Evolutionary conservation across 73 alveolate genomes (phyloP), one percentile per base, ranked within the genome.

Genomic region (Paramecium sexaurelia): DNA sequence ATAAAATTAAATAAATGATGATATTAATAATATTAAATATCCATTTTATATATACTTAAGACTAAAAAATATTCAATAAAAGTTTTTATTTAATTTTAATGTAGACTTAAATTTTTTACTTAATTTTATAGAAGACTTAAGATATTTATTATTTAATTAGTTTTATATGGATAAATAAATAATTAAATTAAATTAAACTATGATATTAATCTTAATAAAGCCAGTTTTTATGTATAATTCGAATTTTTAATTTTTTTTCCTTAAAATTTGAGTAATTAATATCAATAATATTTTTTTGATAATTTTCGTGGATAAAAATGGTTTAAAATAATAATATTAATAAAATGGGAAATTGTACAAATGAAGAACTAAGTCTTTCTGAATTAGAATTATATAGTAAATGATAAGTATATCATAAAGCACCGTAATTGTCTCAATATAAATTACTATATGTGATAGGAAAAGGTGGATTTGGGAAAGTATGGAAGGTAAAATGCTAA

Each of bases 401-500:
- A 35, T n/a, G 1, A 32, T 35, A 3, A 71, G 33, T 51, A 7
- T 71, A 71, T 29, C 3, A 36, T 35, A n/a, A 33, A 71, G 86
- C 86, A 0, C 86, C 86, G 0, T 36, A 71, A 71, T 71, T 71
- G 15, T 32, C 56, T 11, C 61, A 71, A 78, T 78, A 41, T 43
- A 78, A 78, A 26, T 78, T 71, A 19, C 56, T 71, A 7, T 85
- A 95, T 55, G 97, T 78, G 1, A 92, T 92, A 32, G 95, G 95
- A 20, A 84, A 67, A 88, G 95, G 95, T 7, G 95, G 95, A 7
- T 92, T 92, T 67, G 94, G 95, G 6, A 84, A 67, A 37, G 95
- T 92, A 40, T 89, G 92, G 86, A 68, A 41, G 41, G 92, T 43
- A 4, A 45, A 87, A 68, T 47, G 37, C 29, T 43, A 47, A 71